These are phyloP conservation scores for Oenanthe sinensis DNA, from an alignment of 129 eudicot species.

Conservation along the genomic window DNA sequence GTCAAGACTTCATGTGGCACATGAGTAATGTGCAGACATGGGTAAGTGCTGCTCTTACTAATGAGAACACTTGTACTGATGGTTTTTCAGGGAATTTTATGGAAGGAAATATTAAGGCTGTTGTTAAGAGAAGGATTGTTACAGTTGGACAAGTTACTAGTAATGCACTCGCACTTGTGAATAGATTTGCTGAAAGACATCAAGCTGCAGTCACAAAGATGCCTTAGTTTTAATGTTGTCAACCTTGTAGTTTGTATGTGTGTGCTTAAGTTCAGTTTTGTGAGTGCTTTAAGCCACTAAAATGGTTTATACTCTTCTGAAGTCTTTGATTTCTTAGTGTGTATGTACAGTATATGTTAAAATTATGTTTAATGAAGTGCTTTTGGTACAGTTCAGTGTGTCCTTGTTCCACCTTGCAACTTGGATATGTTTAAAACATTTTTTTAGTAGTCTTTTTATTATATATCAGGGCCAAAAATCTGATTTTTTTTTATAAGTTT, in stretches of 20 bases:
- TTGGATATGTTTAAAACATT: no score
- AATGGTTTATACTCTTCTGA: background rate
- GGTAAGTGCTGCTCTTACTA: conserved; percentile 74
- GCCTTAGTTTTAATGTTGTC: background rate
- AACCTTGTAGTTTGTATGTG: background rate
- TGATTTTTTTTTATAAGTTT: background rate
- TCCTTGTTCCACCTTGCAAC: background rate
- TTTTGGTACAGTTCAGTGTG: background rate
- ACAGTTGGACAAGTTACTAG: conserved; percentile 65
- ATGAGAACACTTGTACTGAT: conserved; percentile 53
- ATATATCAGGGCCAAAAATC: no score
- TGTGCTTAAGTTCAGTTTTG: background rate
- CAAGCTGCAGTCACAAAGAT: background rate
- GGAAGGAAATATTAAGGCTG: conserved; percentile 51
- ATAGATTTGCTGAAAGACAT: conserved; percentile 52
- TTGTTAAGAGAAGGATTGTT: conserved; percentile 31
- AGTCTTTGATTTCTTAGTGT: background rate
- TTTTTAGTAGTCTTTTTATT: no score
- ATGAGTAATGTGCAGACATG: conserved; percentile 82
- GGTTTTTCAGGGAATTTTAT: conserved; percentile 44
- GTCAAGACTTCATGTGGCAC: conserved; percentile 63
- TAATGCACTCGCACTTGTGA: conserved; percentile 79
- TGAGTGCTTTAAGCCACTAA: background rate
- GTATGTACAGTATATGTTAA: background rate
- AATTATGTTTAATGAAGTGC: background rate